phyloP scores from a whole-genome alignment of 768 basidiomycete genomes.

The Lanmaoa pseudosensibilis region DNA sequence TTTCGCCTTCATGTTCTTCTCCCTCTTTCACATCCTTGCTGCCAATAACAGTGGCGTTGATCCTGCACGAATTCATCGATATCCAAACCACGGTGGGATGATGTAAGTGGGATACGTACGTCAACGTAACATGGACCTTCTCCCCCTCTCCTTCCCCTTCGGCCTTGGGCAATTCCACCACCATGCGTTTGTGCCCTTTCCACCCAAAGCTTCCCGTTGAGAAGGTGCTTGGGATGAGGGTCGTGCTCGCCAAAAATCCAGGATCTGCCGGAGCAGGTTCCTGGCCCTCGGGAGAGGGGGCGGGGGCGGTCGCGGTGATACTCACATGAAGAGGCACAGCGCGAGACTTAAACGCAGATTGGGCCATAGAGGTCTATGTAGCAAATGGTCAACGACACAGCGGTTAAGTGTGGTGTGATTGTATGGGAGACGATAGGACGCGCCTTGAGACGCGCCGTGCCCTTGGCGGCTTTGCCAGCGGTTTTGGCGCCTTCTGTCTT shows the following conservation, averaged over 20 bases:
- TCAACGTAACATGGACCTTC: conserved; percentile 72
- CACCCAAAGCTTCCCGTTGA: conserved; percentile 80
- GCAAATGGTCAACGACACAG: not conserved
- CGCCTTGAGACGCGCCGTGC: conserved; percentile 49
- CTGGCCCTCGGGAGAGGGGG: conserved; percentile 41
- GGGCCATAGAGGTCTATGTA: conserved; percentile 45
- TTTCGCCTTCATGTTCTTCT: conserved; percentile 36
- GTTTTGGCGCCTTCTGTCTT: conserved; percentile 42
- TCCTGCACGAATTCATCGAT: conserved; percentile 38
- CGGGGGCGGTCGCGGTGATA: conserved; percentile 66
- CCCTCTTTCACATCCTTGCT: conserved; percentile 56
- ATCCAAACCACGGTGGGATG: not conserved
- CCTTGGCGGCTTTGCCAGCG: conserved; percentile 37
- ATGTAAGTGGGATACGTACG: conserved; percentile 46
- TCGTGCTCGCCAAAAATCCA: conserved; percentile 58
- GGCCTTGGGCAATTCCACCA: conserved; percentile 57
- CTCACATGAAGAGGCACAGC: conserved; percentile 70
- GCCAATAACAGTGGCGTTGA: conserved; percentile 75
- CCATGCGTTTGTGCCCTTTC: conserved; percentile 73
- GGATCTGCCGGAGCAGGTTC: conserved; percentile 46
- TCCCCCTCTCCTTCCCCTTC: conserved; percentile 50
- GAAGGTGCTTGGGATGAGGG: conserved; percentile 60
- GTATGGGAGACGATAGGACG: conserved; percentile 7
- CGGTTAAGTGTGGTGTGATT: not conserved
- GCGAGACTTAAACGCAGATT: conserved; percentile 56